Base-by-base conservation (phyloP, 1,284 basidiomycete genomes). In the Rhodofomes roseus region DNA sequence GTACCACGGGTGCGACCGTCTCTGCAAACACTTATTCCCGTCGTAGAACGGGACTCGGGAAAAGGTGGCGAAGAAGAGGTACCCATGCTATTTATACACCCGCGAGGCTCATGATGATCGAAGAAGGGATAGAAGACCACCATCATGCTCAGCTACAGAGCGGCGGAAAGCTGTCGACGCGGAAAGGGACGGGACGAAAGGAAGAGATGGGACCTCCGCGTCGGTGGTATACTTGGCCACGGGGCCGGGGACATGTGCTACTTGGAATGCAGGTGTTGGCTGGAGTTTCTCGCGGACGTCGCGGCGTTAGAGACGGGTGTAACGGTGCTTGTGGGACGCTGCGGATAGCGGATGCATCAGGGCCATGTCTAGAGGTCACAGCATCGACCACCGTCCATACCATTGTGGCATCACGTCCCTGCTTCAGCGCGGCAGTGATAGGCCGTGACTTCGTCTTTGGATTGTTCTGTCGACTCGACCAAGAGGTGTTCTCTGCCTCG, bases 41-140 rank as follows among this genome's bases (percentile, higher is more conserved):
- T 29, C 5, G 18, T 18, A 12, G 44, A 46, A 46, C 9, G 2
- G 50, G n/a, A n/a, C n/a, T n/a, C n/a, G n/a, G n/a, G 27, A 51
- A 34, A 18, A 51, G 2, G 11, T 16, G 14, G 27, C 16, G 25
- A 25, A 40, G 23, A 41, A 51, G 23, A 20, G 44, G 56, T 31
- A 51, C 40, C 31, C 34, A 53, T 25, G 56, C 56, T 58, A 58
- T 58, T 43, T 20, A 52, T 58, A 58, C 56, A 52, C 20, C 11
- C 34, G 43, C 43, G n/a, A 39, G 11, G 34, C 36, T 29, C 34
- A 29, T 22, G 44, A 4, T 37, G 23, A 34, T 6, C 18, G 22
- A 58, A 9, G 23, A 16, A 36, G 8, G 31, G 2, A 31, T 12
- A 14, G 7, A 18, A 18, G 41, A 43, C 8, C 6, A 44, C 43